Evolutionary conservation across 2,329 filamentous ascomycete species (phyloP).

Genomic region (Ceratocystis cubensis): DNA sequence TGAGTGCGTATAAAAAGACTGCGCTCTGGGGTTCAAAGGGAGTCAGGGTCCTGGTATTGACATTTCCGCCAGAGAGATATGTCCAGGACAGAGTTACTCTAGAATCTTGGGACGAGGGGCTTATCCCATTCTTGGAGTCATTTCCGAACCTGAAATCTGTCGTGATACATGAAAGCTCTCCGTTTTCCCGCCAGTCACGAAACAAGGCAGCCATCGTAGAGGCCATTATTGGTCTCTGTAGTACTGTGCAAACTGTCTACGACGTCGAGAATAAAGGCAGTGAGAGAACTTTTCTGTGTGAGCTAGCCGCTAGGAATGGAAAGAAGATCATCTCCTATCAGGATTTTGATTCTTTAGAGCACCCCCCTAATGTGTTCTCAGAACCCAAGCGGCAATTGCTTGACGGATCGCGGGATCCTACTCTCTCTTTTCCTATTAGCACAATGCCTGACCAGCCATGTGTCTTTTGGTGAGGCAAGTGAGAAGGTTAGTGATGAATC

Average conservation of each 20-base stretch:
- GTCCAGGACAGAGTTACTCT: too few relatives aligned
- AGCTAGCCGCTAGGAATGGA: not conserved
- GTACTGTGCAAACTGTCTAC: conserved; percentile 2
- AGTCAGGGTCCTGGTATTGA: not conserved
- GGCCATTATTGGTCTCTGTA: not conserved
- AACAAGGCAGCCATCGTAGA: conserved; percentile 2
- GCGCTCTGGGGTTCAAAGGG: conserved; percentile 3
- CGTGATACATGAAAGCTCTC: conserved; percentile 21
- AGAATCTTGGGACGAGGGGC: conserved; percentile 4
- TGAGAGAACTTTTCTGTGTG: not conserved
- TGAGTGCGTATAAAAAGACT: not conserved
- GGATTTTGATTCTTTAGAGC: not conserved
- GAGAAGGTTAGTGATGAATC: not conserved
- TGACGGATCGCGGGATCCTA: not conserved
- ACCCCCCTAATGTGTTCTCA: not conserved
- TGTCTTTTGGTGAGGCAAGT: conserved; percentile 1
- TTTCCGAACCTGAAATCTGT: conserved; percentile 23
- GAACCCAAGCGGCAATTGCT: not conserved
- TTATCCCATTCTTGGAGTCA: conserved; percentile 21
- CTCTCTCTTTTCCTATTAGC: not conserved
- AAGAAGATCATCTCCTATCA: not conserved
- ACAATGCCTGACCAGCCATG: not conserved
- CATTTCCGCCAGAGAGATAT: not conserved
- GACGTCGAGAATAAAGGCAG: not conserved
- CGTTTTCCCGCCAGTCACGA: not conserved